phyloP scores from a whole-genome alignment of 2,329 filamentous ascomycete genomes.

The Aspergillus aculeatinus region DNA sequence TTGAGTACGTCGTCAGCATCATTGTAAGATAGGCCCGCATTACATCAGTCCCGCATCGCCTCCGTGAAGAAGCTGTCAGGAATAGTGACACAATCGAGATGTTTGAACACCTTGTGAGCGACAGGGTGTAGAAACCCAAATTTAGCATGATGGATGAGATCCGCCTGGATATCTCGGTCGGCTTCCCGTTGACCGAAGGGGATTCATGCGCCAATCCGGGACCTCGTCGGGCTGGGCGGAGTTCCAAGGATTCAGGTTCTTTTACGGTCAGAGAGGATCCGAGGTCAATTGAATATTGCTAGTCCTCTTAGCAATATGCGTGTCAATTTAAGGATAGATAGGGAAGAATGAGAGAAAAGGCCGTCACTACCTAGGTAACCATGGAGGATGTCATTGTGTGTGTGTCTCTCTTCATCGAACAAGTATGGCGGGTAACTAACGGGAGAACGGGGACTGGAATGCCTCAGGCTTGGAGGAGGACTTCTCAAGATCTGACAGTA shows the following conservation, averaged over 20 bases:
- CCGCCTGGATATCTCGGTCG: background rate
- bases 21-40: too few relatives aligned
- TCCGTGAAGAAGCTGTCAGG: too few relatives aligned
- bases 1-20: too few relatives aligned
- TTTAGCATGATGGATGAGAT: background rate
- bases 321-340: too few relatives aligned
- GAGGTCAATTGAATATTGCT: background rate
- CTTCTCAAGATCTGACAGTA: too few relatives aligned
- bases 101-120: background rate
- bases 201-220: conserved; percentile 12
- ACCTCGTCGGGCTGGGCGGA: background rate
- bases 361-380: too few relatives aligned
- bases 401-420: too few relatives aligned
- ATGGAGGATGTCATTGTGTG: too few relatives aligned
- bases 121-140: background rate
- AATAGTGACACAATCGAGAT: background rate
- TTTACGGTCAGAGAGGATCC: background rate
- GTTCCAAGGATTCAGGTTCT: background rate
- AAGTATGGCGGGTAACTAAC: background rate
- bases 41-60: too few relatives aligned
- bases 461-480: background rate
- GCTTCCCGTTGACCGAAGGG: conserved; percentile 5
- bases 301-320: too few relatives aligned
- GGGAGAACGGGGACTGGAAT: background rate
- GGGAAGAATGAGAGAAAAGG: background rate